Evolutionary conservation across 2,329 filamentous ascomycete species (phyloP).

Genomic region (Harringtonia lauricola): DNA sequence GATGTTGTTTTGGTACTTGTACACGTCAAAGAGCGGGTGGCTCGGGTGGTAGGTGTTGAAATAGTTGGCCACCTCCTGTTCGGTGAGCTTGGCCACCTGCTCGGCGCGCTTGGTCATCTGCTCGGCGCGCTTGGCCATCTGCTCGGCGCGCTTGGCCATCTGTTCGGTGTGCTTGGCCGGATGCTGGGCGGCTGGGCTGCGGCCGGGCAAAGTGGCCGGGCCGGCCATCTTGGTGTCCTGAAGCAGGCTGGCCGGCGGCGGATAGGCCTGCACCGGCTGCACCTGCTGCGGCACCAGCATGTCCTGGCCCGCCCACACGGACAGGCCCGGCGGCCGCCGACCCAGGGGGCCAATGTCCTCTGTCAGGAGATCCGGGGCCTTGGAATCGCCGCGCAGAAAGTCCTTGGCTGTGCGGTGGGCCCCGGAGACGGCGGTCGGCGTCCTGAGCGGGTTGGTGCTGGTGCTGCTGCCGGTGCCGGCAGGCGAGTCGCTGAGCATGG

Average conservation of each 20-base stretch:
- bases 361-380: slow-evolving; percentile 12
- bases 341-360: slow-evolving; percentile 1
- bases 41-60: too few relatives aligned
- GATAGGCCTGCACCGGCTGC: background rate
- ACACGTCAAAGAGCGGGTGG: slow-evolving; percentile 27
- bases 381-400: slow-evolving; percentile 13
- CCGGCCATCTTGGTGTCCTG: background rate
- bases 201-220: background rate
- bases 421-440: too few relatives aligned
- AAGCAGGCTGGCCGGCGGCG: too few relatives aligned
- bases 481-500: too few relatives aligned
- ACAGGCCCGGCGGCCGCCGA: background rate
- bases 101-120: too few relatives aligned
- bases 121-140: too few relatives aligned
- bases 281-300: background rate
- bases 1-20: slow-evolving; percentile 32
- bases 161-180: too few relatives aligned
- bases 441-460: background rate
- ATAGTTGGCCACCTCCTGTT: background rate
- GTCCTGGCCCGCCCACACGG: slow-evolving; percentile 9
- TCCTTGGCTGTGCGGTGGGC: slow-evolving; percentile 2
- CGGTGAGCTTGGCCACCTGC: too few relatives aligned
- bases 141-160: too few relatives aligned
- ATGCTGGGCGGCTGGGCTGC: background rate
- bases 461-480: background rate